Conservation (phyloP, 2,329 filamentous ascomycete genomes). For the Hypoxylon sp. region DNA sequence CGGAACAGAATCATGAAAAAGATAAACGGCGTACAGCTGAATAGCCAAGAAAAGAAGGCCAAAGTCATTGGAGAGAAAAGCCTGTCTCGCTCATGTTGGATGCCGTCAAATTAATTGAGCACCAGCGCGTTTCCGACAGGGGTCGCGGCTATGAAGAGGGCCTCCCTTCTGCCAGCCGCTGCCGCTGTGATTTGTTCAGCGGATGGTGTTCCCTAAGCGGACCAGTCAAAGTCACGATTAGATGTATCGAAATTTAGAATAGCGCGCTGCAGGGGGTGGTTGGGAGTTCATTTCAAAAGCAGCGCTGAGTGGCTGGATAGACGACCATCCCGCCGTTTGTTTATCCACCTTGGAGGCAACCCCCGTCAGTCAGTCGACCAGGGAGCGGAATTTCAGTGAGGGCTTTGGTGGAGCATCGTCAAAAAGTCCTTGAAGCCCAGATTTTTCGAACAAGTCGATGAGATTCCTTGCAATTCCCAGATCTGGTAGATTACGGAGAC, state of each 20-base stretch:
- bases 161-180: slow-evolving; percentile 25
- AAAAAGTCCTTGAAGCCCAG: slow-evolving; percentile 28
- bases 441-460: slow-evolving; percentile 18
- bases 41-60: slow-evolving; percentile 15
- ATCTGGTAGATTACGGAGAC: slow-evolving; percentile 15
- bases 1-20: not conserved
- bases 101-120: slow-evolving; percentile 44
- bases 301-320: slow-evolving; percentile 43
- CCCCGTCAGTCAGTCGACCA: slow-evolving; percentile 8
- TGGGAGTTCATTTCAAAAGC: slow-evolving; percentile 35
- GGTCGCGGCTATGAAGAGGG: slow-evolving; percentile 41
- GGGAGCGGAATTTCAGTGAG: slow-evolving; percentile 13
- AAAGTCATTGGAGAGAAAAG: slow-evolving; percentile 22
- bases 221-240: slow-evolving; percentile 5
- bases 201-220: slow-evolving; percentile 26
- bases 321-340: slow-evolving; percentile 38
- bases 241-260: slow-evolving; percentile 27
- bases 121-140: slow-evolving; percentile 37
- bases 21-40: slow-evolving; percentile 5
- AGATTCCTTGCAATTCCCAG: slow-evolving; percentile 26
- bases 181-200: slow-evolving; percentile 35
- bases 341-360: slow-evolving; percentile 32
- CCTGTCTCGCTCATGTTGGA: slow-evolving; percentile 40
- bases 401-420: slow-evolving; percentile 10
- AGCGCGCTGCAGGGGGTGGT: slow-evolving; percentile 37